Evolutionary conservation across 129 eudicot genomes (phyloP).

Genomic region (Logfia minima): DNA sequence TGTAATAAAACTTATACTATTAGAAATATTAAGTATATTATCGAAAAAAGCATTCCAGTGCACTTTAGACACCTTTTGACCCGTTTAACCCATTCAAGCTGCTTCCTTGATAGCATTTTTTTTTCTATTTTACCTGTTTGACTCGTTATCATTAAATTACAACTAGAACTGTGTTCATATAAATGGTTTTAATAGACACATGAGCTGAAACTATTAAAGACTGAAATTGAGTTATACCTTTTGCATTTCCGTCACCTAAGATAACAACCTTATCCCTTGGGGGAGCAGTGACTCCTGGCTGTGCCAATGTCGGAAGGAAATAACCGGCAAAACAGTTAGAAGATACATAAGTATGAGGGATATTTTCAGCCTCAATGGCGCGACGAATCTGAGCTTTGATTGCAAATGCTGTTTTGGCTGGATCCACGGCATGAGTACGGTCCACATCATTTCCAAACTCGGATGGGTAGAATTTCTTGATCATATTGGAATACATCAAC

Average conservation of each 20-base stretch:
- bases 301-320: constrained; percentile 41
- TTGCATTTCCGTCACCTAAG: constrained; percentile 50
- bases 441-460: constrained; percentile 56
- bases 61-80: no score
- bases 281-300: constrained; percentile 45
- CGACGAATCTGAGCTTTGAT: constrained; percentile 41
- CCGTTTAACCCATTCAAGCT: no score
- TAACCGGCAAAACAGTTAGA: constrained; percentile 43
- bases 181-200: background rate
- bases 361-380: constrained; percentile 42
- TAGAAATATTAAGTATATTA: no score
- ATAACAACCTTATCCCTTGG: constrained; percentile 49
- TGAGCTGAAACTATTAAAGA: background rate
- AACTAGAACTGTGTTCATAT: no score
- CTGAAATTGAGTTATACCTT: constrained; percentile 28
- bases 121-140: no score
- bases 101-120: no score
- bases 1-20: no score
- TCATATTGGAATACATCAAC: background rate
- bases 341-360: constrained; percentile 45
- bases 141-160: no score
- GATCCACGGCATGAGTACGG: constrained; percentile 44
- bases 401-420: constrained; percentile 41
- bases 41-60: no score
- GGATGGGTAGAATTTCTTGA: constrained; percentile 47